Evolutionary conservation across 768 basidiomycete species (phyloP).

Genomic region (Cystofilobasidium macerans): DNA sequence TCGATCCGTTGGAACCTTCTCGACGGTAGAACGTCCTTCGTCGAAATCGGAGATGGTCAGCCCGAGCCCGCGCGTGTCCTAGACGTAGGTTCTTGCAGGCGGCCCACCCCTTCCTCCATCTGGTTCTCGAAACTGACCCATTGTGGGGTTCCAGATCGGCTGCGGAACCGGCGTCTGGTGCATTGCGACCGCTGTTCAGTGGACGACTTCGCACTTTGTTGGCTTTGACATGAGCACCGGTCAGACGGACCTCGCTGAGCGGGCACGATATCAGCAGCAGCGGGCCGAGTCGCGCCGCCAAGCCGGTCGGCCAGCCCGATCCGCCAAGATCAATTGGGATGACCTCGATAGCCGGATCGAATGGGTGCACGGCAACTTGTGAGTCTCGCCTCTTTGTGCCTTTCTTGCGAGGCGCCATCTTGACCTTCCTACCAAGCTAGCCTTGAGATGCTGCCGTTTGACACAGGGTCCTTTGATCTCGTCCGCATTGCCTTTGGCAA

Average conservation of each 20-base stretch:
- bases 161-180: constrained; percentile 10
- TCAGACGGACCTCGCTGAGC: constrained; percentile 31
- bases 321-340: constrained; percentile 27
- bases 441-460: constrained; percentile 35
- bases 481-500: constrained; percentile 36
- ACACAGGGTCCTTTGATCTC: constrained; percentile 36
- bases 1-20: neutral
- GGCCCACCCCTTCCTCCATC: too few species aligned
- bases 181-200: neutral
- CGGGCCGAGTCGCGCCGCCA: constrained; percentile 15
- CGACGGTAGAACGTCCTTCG: neutral
- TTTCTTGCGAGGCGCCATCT: neutral
- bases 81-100: neutral
- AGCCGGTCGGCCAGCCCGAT: neutral
- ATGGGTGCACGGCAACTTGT: constrained; percentile 37
- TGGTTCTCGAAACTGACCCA: too few species aligned
- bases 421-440: constrained; percentile 20
- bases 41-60: neutral
- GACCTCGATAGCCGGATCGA: constrained; percentile 30
- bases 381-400: constrained; percentile 12
- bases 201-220: constrained; percentile 28
- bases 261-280: constrained; percentile 27
- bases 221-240: constrained; percentile 34
- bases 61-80: neutral
- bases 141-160: constrained; percentile 7